These are phyloP conservation scores for Tilletia horrida DNA, from an alignment of 1,284 basidiomycete species.

Conservation along the genomic window DNA sequence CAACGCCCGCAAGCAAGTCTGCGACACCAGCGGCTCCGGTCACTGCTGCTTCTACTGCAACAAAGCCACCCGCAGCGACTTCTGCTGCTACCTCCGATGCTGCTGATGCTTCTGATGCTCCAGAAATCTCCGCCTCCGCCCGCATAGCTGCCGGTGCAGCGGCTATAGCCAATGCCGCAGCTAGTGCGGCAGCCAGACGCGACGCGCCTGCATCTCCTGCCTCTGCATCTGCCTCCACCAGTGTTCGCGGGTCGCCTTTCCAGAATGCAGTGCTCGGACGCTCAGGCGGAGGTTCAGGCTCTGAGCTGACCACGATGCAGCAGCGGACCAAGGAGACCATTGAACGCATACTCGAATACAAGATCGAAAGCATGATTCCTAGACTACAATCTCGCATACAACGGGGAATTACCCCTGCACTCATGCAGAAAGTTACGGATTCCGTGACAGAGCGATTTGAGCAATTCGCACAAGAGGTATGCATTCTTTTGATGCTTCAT, in stretches of 20 bases:
- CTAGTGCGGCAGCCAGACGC: background rate
- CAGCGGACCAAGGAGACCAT: slow-evolving; percentile 3
- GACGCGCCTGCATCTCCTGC: background rate
- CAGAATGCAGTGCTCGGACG: background rate
- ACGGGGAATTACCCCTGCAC: background rate
- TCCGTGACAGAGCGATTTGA: background rate
- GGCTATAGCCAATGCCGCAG: slow-evolving; percentile 4
- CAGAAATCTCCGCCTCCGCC: background rate
- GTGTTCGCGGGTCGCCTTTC: background rate
- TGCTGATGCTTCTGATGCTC: background rate
- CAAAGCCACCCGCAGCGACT: no score
- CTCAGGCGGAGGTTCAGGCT: background rate
- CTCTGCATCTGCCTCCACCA: background rate
- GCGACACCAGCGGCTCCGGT: no score
- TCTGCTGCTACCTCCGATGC: no score
- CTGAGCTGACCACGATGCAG: slow-evolving; percentile 1
- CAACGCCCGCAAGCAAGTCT: no score
- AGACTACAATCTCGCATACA: background rate
- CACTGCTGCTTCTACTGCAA: no score
- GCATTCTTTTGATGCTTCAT: background rate
- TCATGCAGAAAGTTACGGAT: slow-evolving; percentile 9
- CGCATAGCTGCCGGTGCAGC: background rate
- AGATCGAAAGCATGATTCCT: slow-evolving; percentile 11
- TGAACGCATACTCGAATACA: slow-evolving; percentile 10
- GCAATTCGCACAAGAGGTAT: slow-evolving; percentile 13